These are phyloP conservation scores for Lipomyces yamadae DNA, from an alignment of 805 yeast species.

Conservation along the genomic window DNA sequence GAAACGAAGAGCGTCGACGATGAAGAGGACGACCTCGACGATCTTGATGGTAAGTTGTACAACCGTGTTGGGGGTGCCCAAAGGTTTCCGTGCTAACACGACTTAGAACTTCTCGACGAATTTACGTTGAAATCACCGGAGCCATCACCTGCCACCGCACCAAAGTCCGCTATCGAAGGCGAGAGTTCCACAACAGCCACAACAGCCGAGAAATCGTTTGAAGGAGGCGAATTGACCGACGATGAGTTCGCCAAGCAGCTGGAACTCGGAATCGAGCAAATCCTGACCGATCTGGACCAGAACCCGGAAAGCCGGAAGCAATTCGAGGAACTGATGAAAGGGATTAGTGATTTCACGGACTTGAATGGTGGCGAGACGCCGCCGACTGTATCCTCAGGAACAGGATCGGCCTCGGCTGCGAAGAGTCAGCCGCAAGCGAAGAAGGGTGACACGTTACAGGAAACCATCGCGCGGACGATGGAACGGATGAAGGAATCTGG, in stretches of 20 bases:
- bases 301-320: slow-evolving; percentile 59
- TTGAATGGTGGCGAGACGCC: background rate
- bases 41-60: background rate
- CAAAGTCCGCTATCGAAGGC: slow-evolving; percentile 2
- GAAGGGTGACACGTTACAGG: slow-evolving; percentile 55
- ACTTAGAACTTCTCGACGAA: slow-evolving; percentile 74
- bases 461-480: slow-evolving; percentile 78
- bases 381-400: background rate
- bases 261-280: slow-evolving; percentile 49
- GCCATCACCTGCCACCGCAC: background rate
- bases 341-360: slow-evolving; percentile 38
- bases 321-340: slow-evolving; percentile 53
- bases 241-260: slow-evolving; percentile 49
- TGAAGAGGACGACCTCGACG: background rate
- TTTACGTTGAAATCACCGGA: slow-evolving; percentile 45
- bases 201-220: background rate
- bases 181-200: background rate
- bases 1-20: background rate
- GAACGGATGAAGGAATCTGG: slow-evolving; percentile 78
- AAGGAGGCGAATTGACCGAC: slow-evolving; percentile 33
- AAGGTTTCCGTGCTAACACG: background rate
- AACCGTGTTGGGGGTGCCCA: background rate
- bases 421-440: slow-evolving; percentile 35
- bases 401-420: slow-evolving; percentile 18
- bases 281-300: slow-evolving; percentile 55